Conservation (phyloP, 495 filamentous ascomycete species). For the Acidiella bohemica region DNA sequence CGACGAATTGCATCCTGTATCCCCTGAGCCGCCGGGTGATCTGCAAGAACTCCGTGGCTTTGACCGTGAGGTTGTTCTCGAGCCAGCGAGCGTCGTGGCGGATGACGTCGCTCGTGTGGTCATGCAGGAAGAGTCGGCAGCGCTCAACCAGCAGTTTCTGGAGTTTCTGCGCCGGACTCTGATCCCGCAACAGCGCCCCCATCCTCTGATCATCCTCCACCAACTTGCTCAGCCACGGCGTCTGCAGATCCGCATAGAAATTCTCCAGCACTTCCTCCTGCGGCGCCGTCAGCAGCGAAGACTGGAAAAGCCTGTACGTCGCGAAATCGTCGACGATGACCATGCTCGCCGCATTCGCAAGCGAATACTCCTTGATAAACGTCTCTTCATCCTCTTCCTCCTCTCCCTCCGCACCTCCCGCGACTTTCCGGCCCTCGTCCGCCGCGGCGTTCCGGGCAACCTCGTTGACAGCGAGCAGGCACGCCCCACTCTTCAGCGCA, state of each 20-base stretch:
- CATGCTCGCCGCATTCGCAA: conserved; percentile 54
- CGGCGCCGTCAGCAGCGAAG: conserved; percentile 65
- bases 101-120: conserved; percentile 51
- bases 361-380: conserved; percentile 60
- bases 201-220: conserved; percentile 49
- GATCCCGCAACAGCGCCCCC: conserved; percentile 40
- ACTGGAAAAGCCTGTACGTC: conserved; percentile 71
- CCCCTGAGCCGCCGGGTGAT: conserved; percentile 60
- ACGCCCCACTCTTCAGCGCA: conserved; percentile 60
- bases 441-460: conserved; percentile 34
- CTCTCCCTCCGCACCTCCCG: no score
- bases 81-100: conserved; percentile 80
- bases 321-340: conserved; percentile 79
- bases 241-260: conserved; percentile 61
- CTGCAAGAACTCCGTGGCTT: conserved; percentile 57
- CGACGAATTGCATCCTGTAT: conserved; percentile 48
- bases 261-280: conserved; percentile 75
- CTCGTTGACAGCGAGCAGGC: conserved; percentile 69
- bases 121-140: conserved; percentile 73
- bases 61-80: conserved; percentile 69
- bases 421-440: conserved; percentile 24
- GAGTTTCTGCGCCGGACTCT: conserved; percentile 42
- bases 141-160: conserved; percentile 73
- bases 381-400: conserved; percentile 54
- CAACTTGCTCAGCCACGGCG: conserved; percentile 41